phyloP scores from a whole-genome alignment of 257 asterid genomes.

The Solanum megistacrolobum region DNA sequence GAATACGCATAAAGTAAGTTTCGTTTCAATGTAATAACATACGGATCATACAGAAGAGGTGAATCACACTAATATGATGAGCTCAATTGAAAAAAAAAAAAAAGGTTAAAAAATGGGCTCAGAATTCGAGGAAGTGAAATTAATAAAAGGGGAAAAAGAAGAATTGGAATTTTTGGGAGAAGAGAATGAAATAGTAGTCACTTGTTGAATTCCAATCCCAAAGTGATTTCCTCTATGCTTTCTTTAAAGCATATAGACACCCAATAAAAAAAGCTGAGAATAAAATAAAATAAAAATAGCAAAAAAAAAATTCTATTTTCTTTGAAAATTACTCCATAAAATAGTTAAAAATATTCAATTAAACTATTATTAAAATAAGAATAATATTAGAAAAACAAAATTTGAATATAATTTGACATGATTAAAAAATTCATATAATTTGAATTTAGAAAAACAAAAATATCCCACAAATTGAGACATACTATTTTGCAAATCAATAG shows the following conservation, averaged over 20 bases:
- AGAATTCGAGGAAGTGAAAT: neutral
- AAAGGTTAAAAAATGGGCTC: neutral
- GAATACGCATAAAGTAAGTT: neutral
- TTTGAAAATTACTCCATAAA: neutral
- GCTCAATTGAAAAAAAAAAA: neutral
- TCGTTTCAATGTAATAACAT: neutral
- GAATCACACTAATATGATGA: neutral
- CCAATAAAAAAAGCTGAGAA: neutral
- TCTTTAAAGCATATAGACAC: neutral
- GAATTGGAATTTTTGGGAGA: neutral
- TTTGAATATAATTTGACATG: neutral
- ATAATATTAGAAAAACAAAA: neutral
- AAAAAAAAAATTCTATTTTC: neutral
- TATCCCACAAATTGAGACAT: neutral
- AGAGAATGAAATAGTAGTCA: neutral
- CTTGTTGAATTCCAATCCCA: neutral
- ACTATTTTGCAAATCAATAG: neutral
- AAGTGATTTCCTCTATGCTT: neutral
- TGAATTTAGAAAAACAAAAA: neutral
- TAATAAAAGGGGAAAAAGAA: neutral
- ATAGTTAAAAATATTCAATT: neutral
- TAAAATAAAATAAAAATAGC: neutral
- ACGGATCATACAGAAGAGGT: fast-evolving
- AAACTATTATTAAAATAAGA: too few relatives aligned
- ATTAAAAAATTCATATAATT: neutral